Percentiles rank a stretch among this genome's conserved stretches.
phyloP scores from a whole-genome alignment of 2,329 filamentous ascomycete species.

The Pseudovirgaria hyperparasitica region DNA sequence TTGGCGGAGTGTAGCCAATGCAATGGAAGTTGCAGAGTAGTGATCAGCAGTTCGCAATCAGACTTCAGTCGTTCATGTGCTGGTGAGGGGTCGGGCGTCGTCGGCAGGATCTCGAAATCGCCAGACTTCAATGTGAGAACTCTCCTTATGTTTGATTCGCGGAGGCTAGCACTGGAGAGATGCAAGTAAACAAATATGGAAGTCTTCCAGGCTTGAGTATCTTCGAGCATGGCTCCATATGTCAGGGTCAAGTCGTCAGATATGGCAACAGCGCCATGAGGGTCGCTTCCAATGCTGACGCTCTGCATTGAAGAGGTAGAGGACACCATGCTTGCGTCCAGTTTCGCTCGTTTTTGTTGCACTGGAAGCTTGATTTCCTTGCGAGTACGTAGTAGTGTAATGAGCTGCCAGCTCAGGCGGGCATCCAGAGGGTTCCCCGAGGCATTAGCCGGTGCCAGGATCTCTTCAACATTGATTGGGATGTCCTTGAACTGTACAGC shows the following conservation, averaged over 20 bases:
- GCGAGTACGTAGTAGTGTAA: conserved; percentile 37
- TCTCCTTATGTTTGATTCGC: conserved; percentile 60
- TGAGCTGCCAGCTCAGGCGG: conserved; percentile 74
- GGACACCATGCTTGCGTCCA: conserved; percentile 16
- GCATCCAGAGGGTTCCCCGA: conserved; percentile 63
- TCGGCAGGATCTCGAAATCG: conserved; percentile 45
- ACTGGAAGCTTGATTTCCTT: conserved; percentile 18
- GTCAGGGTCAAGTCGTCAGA: conserved; percentile 45
- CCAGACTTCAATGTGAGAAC: conserved; percentile 47
- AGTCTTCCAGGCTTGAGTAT: conserved; percentile 21
- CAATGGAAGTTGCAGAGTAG: conserved; percentile 56
- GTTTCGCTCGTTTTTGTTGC: conserved; percentile 9
- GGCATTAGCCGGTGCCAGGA: conserved; percentile 64
- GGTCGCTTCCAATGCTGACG: conserved; percentile 41
- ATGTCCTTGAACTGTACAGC: conserved; percentile 39
- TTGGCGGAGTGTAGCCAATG: conserved; percentile 81
- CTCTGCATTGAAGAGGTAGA: conserved; percentile 15
- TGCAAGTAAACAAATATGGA: conserved; percentile 69
- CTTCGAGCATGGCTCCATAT: conserved; percentile 23
- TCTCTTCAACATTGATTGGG: conserved; percentile 46
- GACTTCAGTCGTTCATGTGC: no score
- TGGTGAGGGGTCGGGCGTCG: no score
- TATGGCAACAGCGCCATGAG: conserved; percentile 43
- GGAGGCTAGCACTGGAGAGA: conserved; percentile 49
- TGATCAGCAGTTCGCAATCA: no score